A percentile compares a stretch with the other conserved stretches of the same genome.
phyloP scores from a whole-genome alignment of 345 rosid genomes.

The Gossypium stocksii region DNA sequence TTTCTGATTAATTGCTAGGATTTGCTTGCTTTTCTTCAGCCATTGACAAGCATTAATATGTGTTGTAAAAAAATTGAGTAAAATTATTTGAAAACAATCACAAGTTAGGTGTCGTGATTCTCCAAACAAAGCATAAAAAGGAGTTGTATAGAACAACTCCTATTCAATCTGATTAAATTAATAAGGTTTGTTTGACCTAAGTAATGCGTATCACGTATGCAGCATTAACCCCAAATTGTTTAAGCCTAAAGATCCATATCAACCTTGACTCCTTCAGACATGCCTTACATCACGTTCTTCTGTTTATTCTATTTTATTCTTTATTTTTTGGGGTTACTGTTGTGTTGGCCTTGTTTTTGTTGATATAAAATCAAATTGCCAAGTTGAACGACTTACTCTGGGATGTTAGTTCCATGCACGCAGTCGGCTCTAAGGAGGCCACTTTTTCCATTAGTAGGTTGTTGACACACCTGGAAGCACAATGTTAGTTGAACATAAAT shows the following conservation, averaged over 20 bases:
- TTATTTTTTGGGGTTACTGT: background rate
- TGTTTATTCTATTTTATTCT: background rate
- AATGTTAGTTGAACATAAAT: background rate
- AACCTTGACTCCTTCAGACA: background rate
- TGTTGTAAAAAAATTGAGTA: too few relatives aligned
- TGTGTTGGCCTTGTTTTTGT: background rate
- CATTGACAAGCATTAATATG: background rate
- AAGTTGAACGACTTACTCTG: constrained; percentile 38
- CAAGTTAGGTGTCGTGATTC: background rate
- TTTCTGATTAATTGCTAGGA: background rate
- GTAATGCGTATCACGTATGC: constrained; percentile 16
- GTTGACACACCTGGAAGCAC: constrained; percentile 51
- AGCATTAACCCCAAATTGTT: background rate
- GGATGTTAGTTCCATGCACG: constrained; percentile 45
- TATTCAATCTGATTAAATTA: background rate
- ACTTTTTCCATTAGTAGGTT: constrained; percentile 54
- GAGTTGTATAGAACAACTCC: background rate
- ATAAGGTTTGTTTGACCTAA: constrained; percentile 20
- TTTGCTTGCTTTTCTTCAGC: background rate
- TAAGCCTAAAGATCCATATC: background rate
- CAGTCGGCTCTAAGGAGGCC: constrained; percentile 65
- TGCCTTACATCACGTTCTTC: background rate
- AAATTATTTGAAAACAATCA: background rate
- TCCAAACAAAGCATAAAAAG: background rate
- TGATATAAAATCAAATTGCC: background rate